phyloP scores from a whole-genome alignment of 2,329 filamentous ascomycete species.

The Corynespora cassiicola region DNA sequence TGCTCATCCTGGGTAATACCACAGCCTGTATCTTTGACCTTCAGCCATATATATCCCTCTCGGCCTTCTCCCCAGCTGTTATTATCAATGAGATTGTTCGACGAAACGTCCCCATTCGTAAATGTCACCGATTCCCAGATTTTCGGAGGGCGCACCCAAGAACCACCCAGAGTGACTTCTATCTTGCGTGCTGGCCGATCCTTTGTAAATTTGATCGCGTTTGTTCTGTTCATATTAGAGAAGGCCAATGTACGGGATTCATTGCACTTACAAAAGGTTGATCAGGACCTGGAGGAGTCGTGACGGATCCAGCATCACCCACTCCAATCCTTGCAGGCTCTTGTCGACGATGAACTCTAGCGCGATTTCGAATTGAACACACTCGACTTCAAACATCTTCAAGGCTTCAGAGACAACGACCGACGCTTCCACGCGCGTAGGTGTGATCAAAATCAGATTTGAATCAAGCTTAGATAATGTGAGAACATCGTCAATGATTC shows the following conservation, averaged over 20 bases:
- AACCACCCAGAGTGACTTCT: conserved; percentile 45
- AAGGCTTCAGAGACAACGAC: conserved; percentile 30
- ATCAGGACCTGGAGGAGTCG: conserved; percentile 34
- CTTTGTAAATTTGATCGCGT: conserved; percentile 45
- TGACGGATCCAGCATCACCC: conserved; percentile 37
- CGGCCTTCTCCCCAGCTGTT: conserved; percentile 40
- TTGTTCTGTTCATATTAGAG: conserved; percentile 40
- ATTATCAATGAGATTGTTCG: conserved; percentile 13
- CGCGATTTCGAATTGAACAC: conserved; percentile 43
- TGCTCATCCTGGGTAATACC: conserved; percentile 48
- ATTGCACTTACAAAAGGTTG: conserved; percentile 33
- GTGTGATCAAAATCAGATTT: conserved; percentile 32
- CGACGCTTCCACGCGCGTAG: conserved; percentile 25
- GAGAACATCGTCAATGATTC: conserved; percentile 50
- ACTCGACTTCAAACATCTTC: conserved; percentile 37
- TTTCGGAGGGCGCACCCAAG: conserved; percentile 18
- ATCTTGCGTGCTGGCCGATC: conserved; percentile 40
- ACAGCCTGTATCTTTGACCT: conserved; percentile 47
- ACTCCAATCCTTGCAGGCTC: conserved; percentile 46
- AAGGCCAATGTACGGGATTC: too few species aligned
- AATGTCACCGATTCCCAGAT: conserved; percentile 25
- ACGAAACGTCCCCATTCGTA: conserved; percentile 10
- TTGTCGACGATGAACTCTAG: conserved; percentile 45
- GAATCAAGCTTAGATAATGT: conserved; percentile 40
- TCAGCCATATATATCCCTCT: conserved; percentile 42